Evolutionary conservation across 345 rosid species (phyloP), one percentile per base, ranked within the genome.

Genomic region (Euclidium syriacum): DNA sequence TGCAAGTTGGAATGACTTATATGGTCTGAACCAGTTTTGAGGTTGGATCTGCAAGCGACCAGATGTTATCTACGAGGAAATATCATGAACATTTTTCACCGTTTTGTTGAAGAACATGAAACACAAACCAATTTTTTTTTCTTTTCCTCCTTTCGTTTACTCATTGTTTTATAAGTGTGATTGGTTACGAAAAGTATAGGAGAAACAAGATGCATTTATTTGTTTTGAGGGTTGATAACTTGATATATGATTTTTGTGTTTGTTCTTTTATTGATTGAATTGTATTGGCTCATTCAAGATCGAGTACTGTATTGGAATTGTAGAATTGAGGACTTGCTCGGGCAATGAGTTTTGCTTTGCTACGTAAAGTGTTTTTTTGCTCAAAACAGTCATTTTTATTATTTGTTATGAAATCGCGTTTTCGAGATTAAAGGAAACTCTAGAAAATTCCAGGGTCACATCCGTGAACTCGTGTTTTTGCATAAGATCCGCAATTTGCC

Each of bases 1-100:
- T 94, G 90, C 99, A 94, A 79, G 99, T 94, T n/a, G 95, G 99
- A 30, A 94, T 94, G 99, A 94, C 99, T 11, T 94, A 90, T 78
- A 94, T 94, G 99, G 99, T 94, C 16, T 94, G 81, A 87, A 41
- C 47, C 7, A 5, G 58, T 23, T 53, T 15, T 19, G 20, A 10
- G 20, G 2, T n/a, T 35, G 40, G 20, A 20, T 32, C 50, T 26
- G 62, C 48, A 16, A 16, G 48, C 48, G 10, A 46, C 39, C 29
- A 27, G 14, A 26, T 57, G 49, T 47, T 63, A 44, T 67, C 64
- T 48, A 55, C 39, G 17, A 27, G 39, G 39, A 35, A 34, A 10
- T 66, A 24, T 56, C 57, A n/a, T 33, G 56, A 47, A 30, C 17
- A 16, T 22, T 16, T 24, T 6, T 32, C 18, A 16, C 7, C 47